These are phyloP conservation scores for Sclerotinia glacialis DNA, from an alignment of 2,329 filamentous ascomycete genomes.

Conservation along the genomic window DNA sequence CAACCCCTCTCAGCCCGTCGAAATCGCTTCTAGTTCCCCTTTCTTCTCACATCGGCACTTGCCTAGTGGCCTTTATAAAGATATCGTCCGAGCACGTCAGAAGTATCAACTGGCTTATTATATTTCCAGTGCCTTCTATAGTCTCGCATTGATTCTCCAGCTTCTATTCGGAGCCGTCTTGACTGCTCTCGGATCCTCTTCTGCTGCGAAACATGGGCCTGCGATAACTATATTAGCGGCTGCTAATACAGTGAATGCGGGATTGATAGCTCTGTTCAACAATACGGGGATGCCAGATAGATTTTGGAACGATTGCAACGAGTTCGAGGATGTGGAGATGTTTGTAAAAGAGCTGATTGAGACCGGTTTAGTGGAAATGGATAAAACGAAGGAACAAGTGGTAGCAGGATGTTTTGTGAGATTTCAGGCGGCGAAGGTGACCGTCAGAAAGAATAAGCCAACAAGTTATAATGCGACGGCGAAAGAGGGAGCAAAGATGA, in stretches of 20 bases:
- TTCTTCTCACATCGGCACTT: slow-evolving; percentile 17
- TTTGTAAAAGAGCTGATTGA: slow-evolving; percentile 24
- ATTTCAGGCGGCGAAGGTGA: slow-evolving; percentile 23
- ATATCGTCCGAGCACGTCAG: slow-evolving; percentile 26
- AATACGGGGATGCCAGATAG: slow-evolving; percentile 30
- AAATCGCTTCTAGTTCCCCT: slow-evolving; percentile 13
- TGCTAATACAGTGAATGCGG: slow-evolving; percentile 30
- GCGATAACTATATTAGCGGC: slow-evolving; percentile 32
- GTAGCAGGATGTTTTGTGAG: slow-evolving; percentile 25
- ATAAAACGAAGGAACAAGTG: slow-evolving; percentile 20
- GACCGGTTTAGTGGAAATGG: slow-evolving; percentile 22
- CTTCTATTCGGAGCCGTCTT: slow-evolving; percentile 33
- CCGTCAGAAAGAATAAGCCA: slow-evolving; percentile 23
- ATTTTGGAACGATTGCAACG: slow-evolving; percentile 29
- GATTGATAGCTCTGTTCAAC: slow-evolving; percentile 28
- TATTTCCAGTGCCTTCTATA: slow-evolving; percentile 28
- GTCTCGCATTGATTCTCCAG: slow-evolving; percentile 28
- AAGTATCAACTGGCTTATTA: slow-evolving; percentile 27
- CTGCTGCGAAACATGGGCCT: slow-evolving; percentile 21
- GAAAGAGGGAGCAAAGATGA: neutral
- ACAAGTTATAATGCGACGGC: slow-evolving; percentile 19
- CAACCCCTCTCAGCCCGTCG: slow-evolving; percentile 11
- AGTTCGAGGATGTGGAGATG: slow-evolving; percentile 29
- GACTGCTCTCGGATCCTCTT: slow-evolving; percentile 30
- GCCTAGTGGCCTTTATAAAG: slow-evolving; percentile 31